phyloP scores from a whole-genome alignment of 1,139 yeast genomes.

The Yamadazyma diospyri region DNA sequence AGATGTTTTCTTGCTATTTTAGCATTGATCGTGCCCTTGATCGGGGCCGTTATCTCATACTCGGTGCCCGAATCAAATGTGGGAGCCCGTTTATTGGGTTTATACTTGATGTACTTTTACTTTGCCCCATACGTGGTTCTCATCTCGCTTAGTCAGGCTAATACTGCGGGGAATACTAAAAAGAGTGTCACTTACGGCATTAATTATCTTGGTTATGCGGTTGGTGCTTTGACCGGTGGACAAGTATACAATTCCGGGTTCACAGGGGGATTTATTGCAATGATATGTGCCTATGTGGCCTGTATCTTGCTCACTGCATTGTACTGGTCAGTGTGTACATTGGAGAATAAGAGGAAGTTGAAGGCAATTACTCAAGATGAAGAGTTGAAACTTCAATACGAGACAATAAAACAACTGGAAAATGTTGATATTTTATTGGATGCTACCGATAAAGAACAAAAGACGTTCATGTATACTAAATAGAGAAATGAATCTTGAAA shows the following conservation, averaged over 20 bases:
- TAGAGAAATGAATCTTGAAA: no score
- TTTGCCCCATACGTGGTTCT: constrained; percentile 24
- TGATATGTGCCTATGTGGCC: constrained; percentile 18
- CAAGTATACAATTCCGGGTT: constrained; percentile 24
- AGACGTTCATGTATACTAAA: constrained; percentile 21
- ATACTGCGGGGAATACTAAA: constrained; percentile 26
- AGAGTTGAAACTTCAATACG: constrained; percentile 11
- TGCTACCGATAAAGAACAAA: constrained; percentile 25
- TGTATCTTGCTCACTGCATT: constrained; percentile 23
- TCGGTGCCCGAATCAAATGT: constrained; percentile 14
- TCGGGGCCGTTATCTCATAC: constrained; percentile 19
- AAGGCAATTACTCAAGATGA: constrained; percentile 10
- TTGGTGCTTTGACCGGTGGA: constrained; percentile 30
- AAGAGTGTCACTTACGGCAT: constrained; percentile 17
- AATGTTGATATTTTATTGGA: constrained; percentile 22
- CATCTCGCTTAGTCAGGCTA: constrained; percentile 25
- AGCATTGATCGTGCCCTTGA: constrained; percentile 17
- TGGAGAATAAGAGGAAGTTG: constrained; percentile 19
- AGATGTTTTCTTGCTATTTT: constrained; percentile 16
- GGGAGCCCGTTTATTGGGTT: constrained; percentile 20
- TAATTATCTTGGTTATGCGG: constrained; percentile 23
- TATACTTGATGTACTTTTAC: constrained; percentile 22
- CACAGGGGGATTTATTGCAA: constrained; percentile 22
- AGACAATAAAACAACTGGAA: constrained; percentile 11
- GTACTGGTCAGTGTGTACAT: constrained; percentile 25